Evolutionary conservation across 2,329 filamentous ascomycete genomes (phyloP).

Genomic region (Pestalotiopsis sp.): DNA sequence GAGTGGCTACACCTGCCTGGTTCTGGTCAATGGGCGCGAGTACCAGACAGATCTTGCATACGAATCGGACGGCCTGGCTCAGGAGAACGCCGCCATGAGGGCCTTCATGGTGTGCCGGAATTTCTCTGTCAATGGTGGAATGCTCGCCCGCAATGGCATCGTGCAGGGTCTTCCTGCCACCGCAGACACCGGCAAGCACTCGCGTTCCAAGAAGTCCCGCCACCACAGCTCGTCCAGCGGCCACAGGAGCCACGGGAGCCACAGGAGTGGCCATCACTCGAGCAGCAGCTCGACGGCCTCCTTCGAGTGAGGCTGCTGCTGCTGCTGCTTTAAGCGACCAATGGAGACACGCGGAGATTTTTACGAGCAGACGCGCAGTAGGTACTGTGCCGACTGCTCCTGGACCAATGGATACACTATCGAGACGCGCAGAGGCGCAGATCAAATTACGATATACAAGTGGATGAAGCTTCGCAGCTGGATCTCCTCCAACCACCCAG

Average conservation of each 20-base stretch:
- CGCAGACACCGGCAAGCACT: constrained; percentile 45
- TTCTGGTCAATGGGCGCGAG: constrained; percentile 93
- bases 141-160: constrained; percentile 72
- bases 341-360: neutral
- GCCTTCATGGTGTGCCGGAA: constrained; percentile 98
- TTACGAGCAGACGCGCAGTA: neutral
- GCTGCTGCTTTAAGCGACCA: constrained; percentile 3
- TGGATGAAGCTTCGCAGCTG: constrained; percentile 39
- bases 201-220: constrained; percentile 47
- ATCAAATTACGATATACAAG: constrained; percentile 34
- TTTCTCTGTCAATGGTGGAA: constrained; percentile 95
- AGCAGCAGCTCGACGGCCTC: constrained; percentile 65
- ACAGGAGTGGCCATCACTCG: constrained; percentile 57
- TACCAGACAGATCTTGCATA: constrained; percentile 91
- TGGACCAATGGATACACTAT: constrained; percentile 24
- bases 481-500: constrained; percentile 17
- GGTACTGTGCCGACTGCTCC: neutral
- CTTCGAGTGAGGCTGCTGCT: constrained; percentile 47
- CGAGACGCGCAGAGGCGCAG: constrained; percentile 6
- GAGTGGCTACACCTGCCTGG: constrained; percentile 83
- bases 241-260: constrained; percentile 44
- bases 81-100: constrained; percentile 92
- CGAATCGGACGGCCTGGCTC: constrained; percentile 78
- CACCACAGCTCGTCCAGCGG: constrained; percentile 48
- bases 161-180: constrained; percentile 66